Conservation (phyloP, 306 rosid species). For the Heteromeles arbutifolia region DNA sequence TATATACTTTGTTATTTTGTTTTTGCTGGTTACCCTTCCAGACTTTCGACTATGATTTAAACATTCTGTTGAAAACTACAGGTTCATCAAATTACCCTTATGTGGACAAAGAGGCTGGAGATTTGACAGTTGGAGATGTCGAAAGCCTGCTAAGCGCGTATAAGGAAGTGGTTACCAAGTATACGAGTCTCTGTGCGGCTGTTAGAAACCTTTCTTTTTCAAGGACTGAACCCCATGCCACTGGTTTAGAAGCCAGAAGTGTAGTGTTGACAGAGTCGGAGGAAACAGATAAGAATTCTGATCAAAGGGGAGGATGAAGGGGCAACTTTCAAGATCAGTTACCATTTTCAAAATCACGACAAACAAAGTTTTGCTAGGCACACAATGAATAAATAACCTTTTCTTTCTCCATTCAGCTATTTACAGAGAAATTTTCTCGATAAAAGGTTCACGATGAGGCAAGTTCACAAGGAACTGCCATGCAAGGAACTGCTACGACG, state of each 20-base stretch:
- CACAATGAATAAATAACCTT: background rate
- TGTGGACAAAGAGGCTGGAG: constrained; percentile 55
- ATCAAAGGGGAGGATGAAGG: background rate
- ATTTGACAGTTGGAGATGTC: constrained; percentile 44
- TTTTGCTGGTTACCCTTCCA: too few species aligned
- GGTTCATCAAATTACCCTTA: constrained; percentile 43
- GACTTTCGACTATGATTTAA: background rate
- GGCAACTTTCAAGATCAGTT: background rate
- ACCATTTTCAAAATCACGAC: background rate
- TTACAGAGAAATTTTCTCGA: background rate
- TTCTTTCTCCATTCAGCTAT: background rate
- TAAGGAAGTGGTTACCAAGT: constrained; percentile 51
- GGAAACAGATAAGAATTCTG: constrained; percentile 2
- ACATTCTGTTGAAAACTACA: constrained; percentile 1
- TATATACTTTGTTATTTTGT: too few species aligned
- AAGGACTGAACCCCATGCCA: constrained; percentile 32
- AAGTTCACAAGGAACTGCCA: background rate
- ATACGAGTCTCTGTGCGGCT: constrained; percentile 34
- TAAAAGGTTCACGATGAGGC: constrained; percentile 1
- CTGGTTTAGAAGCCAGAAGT: constrained; percentile 17
- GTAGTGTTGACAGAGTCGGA: background rate
- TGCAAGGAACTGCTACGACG: background rate
- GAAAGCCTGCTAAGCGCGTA: constrained; percentile 38
- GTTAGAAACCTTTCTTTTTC: constrained; percentile 29
- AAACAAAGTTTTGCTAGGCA: background rate